phyloP scores from a whole-genome alignment of 2,329 filamentous ascomycete genomes.

The Sporothrix phasma region DNA sequence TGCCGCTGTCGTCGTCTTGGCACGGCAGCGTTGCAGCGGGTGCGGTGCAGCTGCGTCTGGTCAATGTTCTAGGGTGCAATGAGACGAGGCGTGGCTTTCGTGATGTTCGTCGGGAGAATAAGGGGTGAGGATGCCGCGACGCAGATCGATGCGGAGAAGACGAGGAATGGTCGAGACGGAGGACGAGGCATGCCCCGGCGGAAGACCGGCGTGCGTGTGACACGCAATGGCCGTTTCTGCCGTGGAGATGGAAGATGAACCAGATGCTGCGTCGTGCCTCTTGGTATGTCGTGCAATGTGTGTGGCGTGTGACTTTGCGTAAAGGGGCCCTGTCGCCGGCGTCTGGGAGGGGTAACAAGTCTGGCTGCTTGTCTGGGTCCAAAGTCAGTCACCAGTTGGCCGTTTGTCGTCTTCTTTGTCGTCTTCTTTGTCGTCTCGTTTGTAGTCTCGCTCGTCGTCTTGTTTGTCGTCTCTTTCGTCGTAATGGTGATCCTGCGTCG shows the following conservation, averaged over 20 bases:
- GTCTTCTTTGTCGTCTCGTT: no score
- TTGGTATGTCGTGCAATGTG: not conserved
- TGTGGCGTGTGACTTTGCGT: no score
- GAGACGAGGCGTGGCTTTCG: not conserved
- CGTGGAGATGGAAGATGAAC: not conserved
- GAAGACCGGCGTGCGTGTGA: not conserved
- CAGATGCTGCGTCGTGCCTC: not conserved
- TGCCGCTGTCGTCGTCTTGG: not conserved
- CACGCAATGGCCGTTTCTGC: not conserved
- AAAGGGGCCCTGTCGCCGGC: not conserved
- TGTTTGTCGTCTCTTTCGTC: not conserved
- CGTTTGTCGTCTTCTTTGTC: no score
- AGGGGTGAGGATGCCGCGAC: not conserved
- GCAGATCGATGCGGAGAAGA: not conserved
- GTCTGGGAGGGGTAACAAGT: not conserved
- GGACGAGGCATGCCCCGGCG: not conserved
- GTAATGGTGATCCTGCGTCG: not conserved
- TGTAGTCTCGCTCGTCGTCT: not conserved
- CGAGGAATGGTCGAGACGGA: not conserved
- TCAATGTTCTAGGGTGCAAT: not conserved
- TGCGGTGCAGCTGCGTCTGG: not conserved
- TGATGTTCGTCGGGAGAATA: not conserved
- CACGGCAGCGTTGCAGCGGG: not conserved
- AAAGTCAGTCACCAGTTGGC: not conserved
- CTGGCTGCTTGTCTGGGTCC: not conserved